Evolutionary conservation across 768 basidiomycete species (phyloP), one percentile per base, ranked within the genome.

Genomic region (Leccinum longicurvipes): DNA sequence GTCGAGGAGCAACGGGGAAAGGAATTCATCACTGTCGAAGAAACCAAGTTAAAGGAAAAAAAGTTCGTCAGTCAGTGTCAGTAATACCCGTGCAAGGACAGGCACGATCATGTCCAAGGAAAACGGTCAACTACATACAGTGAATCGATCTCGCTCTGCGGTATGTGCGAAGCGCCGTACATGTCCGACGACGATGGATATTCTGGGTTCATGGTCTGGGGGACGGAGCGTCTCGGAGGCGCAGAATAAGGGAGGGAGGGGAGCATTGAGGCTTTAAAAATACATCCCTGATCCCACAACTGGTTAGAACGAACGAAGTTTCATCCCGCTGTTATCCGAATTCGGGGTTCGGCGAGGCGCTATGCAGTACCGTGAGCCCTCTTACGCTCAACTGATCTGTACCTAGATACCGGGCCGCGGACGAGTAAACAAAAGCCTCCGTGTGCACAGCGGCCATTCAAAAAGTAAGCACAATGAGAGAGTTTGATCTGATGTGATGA

Each of bases 21-120:
- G 48, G n/a, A 66, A 51, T 46, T 60, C 64, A 11, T 64, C 64
- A 0, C 63, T 64, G 56, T 39, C 39, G 10, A 39, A 39, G 39
- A 11, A 39, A 19, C 36, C 10, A 19, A 39, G 9, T 0, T 39
- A 19, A 19, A 11, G 15, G 6, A 19, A 21, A 12, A 21, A 45
- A 45, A 17, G 19, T 4, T 21, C 7, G 11, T 3, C 21, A 19
- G 42, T 44, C 21, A 32, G 11, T 5, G 41, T 63, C 45, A 63
- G 57, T 28, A 6, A 32, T 14, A 31, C 23, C 7, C 7, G 10
- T 21, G 27, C 21, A 19, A 47, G 10, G 12, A 46, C 39, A 32
- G 15, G 36, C 2, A 6, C 4, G 29, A 12, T 15, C 10, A 15
- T 8, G 31, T 49, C 25, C 15, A 29, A 11, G 19, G 24, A 11